A percentile compares a stretch with the other conserved stretches of the same genome.
Conservation (phyloP, 1,284 basidiomycete species). For the Sporisorium graminicola region DNA sequence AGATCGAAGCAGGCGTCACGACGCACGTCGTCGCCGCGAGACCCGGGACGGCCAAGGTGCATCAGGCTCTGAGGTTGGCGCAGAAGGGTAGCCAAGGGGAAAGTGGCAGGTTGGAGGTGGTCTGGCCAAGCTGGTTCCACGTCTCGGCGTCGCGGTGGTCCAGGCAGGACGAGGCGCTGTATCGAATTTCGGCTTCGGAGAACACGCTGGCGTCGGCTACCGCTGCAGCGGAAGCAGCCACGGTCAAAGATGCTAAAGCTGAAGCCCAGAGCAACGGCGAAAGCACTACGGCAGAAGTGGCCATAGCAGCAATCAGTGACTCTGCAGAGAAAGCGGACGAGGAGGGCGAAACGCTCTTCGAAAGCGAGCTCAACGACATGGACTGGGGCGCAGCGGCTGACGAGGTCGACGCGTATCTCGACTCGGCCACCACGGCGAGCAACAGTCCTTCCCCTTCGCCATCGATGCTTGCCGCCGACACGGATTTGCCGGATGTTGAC, state of each 20-base stretch:
- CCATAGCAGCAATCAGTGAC: too few species aligned
- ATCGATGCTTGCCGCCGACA: constrained; percentile 31
- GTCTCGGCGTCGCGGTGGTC: constrained; percentile 86
- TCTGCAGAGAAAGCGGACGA: background rate
- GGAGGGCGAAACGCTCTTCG: constrained; percentile 31
- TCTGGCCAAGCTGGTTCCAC: constrained; percentile 88
- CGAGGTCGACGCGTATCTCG: constrained; percentile 84
- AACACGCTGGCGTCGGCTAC: constrained; percentile 14
- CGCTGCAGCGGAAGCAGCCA: background rate
- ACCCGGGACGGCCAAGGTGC: constrained; percentile 87
- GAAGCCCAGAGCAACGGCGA: background rate
- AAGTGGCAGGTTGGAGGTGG: constrained; percentile 77
- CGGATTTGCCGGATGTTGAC: constrained; percentile 36
- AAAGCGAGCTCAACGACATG: constrained; percentile 55
- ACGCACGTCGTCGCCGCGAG: constrained; percentile 90
- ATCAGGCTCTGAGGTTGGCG: constrained; percentile 74
- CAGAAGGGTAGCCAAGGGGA: constrained; percentile 70
- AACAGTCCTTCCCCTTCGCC: constrained; percentile 40
- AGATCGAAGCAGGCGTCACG: constrained; percentile 76
- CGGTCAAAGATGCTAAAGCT: background rate
- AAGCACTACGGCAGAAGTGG: background rate
- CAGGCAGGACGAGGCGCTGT: constrained; percentile 79
- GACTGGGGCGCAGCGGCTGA: constrained; percentile 82
- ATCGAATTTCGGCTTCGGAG: constrained; percentile 71
- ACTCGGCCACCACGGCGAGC: constrained; percentile 67